These are phyloP conservation scores for Colletotrichum eleusines DNA, from an alignment of 2,329 filamentous ascomycete species.

Conservation along the genomic window DNA sequence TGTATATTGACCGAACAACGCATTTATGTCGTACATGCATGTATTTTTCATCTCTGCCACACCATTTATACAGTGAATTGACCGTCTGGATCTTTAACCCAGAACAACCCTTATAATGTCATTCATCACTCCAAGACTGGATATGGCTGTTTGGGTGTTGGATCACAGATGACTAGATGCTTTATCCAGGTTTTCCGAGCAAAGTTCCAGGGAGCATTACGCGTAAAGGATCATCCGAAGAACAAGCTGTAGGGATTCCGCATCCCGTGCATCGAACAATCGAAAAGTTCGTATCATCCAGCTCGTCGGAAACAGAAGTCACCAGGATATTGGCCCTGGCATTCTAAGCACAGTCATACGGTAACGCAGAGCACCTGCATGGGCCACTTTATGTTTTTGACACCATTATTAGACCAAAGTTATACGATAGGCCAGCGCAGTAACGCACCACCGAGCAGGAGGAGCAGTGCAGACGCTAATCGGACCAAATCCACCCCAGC, in stretches of 20 bases:
- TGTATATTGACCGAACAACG: no score
- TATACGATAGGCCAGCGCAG: constrained; percentile 10
- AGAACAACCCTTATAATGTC: no score
- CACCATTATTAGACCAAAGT: constrained; percentile 34
- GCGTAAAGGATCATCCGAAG: neutral
- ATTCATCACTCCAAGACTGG: no score
- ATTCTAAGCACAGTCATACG: constrained; percentile 12
- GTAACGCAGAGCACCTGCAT: neutral
- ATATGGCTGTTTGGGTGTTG: neutral
- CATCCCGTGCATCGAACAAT: constrained; percentile 3
- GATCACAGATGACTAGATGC: neutral
- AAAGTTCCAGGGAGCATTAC: neutral
- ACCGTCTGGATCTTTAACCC: no score
- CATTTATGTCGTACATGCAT: no score
- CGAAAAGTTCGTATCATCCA: constrained; percentile 4
- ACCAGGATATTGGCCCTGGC: constrained; percentile 10
- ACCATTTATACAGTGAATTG: no score
- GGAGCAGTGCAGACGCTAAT: constrained; percentile 17
- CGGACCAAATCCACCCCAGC: neutral
- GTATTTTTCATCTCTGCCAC: no score
- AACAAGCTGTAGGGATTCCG: neutral
- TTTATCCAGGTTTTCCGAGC: neutral
- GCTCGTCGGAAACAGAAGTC: neutral
- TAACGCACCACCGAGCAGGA: neutral
- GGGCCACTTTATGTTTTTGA: constrained; percentile 15